These are phyloP conservation scores for Fomitopsis schrenkii DNA, from an alignment of 1,284 basidiomycete species.

Conservation along the genomic window DNA sequence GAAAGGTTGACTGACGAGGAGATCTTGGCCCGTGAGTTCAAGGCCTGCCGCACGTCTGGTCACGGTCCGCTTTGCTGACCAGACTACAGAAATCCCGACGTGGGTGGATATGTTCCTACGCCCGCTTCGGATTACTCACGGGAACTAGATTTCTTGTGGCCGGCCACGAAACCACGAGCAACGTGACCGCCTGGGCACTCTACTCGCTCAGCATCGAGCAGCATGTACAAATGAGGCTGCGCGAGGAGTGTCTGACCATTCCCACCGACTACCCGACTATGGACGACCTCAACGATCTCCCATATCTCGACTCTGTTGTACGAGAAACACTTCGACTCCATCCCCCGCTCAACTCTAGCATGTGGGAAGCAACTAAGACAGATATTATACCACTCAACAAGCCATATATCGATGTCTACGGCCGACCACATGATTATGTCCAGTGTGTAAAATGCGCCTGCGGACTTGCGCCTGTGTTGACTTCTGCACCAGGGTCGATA, in stretches of 20 bases:
- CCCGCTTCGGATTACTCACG: no score
- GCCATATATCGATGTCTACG: slow-evolving; percentile 25
- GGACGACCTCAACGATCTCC: slow-evolving; percentile 40
- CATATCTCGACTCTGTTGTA: slow-evolving; percentile 65
- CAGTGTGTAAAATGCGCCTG: slow-evolving; percentile 3
- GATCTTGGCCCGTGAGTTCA: slow-evolving; percentile 46
- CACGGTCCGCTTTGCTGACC: no score
- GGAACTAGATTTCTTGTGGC: slow-evolving; percentile 44
- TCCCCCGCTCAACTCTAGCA: slow-evolving; percentile 53
- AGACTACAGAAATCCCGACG: no score
- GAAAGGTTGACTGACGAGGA: slow-evolving; percentile 51
- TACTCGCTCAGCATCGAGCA: slow-evolving; percentile 56
- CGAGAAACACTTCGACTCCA: slow-evolving; percentile 69
- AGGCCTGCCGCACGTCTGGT: no score
- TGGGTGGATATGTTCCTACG: no score
- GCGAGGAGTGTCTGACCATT: slow-evolving; percentile 57
- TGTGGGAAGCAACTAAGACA: slow-evolving; percentile 51
- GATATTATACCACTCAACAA: slow-evolving; percentile 34
- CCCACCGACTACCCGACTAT: slow-evolving; percentile 15
- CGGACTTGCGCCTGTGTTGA: neutral
- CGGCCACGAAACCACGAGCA: slow-evolving; percentile 70
- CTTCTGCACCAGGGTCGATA: slow-evolving; percentile 29
- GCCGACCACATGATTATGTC: slow-evolving; percentile 23
- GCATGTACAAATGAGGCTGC: slow-evolving; percentile 60
- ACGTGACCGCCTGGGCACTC: slow-evolving; percentile 54